Base-by-base conservation (phyloP, 768 basidiomycete genomes). In the Amylocystis lapponica region DNA sequence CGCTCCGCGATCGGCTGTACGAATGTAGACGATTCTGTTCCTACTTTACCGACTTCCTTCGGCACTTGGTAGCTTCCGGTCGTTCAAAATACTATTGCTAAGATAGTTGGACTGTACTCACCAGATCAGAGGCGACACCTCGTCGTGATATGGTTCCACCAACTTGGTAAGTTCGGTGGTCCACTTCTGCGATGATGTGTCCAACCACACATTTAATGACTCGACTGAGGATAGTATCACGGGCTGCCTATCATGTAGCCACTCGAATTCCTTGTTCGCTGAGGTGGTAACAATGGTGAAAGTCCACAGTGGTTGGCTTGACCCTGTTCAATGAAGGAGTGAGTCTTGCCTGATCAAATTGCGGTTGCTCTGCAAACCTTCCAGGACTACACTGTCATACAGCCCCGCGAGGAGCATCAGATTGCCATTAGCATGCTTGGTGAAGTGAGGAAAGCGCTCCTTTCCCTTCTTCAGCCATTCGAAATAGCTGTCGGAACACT, bases 391-490 rank as follows among this genome's bases (percentile, higher is more conserved):
- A 38, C 65, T 74, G 49, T 96, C 93, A 55, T 87, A 96, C 1
- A 97, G 64, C 2, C 92, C 94, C 1, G 94, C 94, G 59, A 99
- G 72, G 25, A 93, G 76, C 74, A 97, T 78, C 3, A 94, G 53
- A 39, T 64, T 68, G 17, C 68, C 67, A 45, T 84, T 76, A 33
- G 76, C 73, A 32, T 74, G 78, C 55, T 82, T 86, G 27, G 78
- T 81, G 53, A 91, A 93, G 58, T 95, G 80, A 0, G 94, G 90
- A 1, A 88, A 56, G 52, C 86, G 86, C 31, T 78, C 71, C 56
- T 82, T 86, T 39, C 83, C 86, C 59, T 84, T 89, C 44, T 81
- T 84, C 31, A 89, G 71, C 95, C 95, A 97, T 63, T 99, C 95
- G 59, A 90, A 97, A 61, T 96, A 96, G 23, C 90, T 90, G 48